Percentiles rank a stretch among this genome's conserved stretches.
phyloP scores from a whole-genome alignment of 192 early-diverging fungal genomes.

The Coemansia sp. region DNA sequence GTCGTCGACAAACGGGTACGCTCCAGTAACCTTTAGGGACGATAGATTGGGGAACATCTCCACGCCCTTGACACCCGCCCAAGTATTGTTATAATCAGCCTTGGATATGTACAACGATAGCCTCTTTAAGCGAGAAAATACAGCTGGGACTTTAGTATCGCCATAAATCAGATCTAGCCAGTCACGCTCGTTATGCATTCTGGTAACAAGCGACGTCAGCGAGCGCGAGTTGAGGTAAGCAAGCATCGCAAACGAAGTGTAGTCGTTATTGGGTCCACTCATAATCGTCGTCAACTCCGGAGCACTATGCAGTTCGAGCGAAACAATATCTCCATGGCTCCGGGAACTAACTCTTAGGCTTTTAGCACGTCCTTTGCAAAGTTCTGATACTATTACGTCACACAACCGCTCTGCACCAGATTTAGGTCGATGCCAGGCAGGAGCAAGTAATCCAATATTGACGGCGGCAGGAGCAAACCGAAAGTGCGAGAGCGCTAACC shows the following conservation, averaged over 20 bases:
- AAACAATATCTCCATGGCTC: neutral
- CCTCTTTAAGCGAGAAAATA: neutral
- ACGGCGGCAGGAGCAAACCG: neutral
- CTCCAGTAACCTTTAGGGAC: neutral
- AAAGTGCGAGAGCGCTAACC: neutral
- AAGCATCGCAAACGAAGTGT: neutral
- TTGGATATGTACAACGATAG: neutral
- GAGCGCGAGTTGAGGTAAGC: neutral
- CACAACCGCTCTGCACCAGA: neutral
- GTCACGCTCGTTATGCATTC: neutral
- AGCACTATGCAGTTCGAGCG: neutral
- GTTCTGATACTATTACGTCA: neutral
- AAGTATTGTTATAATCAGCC: neutral
- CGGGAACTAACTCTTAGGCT: neutral
- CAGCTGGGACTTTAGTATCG: neutral
- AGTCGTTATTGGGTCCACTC: neutral
- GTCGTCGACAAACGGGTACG: neutral
- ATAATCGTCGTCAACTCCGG: neutral
- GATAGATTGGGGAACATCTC: neutral
- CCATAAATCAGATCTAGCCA: neutral
- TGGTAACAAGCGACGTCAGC: neutral
- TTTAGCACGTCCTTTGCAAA: neutral
- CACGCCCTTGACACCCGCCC: neutral
- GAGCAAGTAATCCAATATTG: neutral
- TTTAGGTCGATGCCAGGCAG: neutral